Base-by-base conservation (phyloP, 1,284 basidiomycete species). In the Agroathelia rolfsii region DNA sequence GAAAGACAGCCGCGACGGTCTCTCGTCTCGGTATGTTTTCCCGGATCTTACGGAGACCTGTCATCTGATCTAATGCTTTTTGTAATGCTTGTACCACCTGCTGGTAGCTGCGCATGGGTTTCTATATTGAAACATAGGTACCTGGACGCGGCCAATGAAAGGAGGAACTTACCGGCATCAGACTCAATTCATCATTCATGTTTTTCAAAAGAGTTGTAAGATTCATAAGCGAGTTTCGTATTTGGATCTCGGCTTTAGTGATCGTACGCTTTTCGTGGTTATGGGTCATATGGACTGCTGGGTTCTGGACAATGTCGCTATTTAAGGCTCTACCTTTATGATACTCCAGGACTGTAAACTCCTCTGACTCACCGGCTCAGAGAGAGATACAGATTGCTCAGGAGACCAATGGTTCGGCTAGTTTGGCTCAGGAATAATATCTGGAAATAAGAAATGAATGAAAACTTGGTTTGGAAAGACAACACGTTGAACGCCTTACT, bases 101-200 rank as follows among this genome's bases (percentile, higher is more conserved):
- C 18, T 59, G 55, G 40, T 71, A 72, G 34, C 60, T 55, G 8
- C 51, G 50, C 45, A 68, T 58, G 6, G 68, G 66, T 62, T 70
- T 70, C 65, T 69, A 29, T 11, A 20, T 10, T 6, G n/a, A 24
- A 24, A 14, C 11, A 13, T 10, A 26, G 23, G 14, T 13, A 26
- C 22, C 12, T 13, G 32, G 6, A 13, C 13, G 24, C 21, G n/a
- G 9, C 19, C 23, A 22, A 7, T 6, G 10, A 24, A 24, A 23
- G 11, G 18, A 12, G 25, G 20, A 29, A 45, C 64, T 30, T 39
- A 69, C 68, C 12, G 68, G 67, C 15, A 67, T 47, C 4, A 71
- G 53, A 37, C 69, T 68, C 8, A 69, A 47, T 41, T 71, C 67
- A 33, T 66, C 60, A 33, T 59, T 46, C 66, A 71, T 69, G 1